Conservation (phyloP, 208 protist species). For the Tritrichomonas foetus region DNA sequence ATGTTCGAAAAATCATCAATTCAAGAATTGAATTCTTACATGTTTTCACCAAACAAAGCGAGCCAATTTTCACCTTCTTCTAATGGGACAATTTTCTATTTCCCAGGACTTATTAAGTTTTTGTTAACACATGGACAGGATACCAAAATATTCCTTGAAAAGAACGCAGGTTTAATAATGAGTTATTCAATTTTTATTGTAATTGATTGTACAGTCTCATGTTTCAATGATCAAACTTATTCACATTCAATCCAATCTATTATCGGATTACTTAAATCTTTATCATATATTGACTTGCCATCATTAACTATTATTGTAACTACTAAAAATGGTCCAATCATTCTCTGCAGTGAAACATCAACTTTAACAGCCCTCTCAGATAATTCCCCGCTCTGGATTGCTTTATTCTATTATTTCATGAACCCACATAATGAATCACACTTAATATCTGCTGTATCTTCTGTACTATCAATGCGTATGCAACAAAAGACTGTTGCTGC, state of each 20-base stretch:
- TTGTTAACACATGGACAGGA: background rate
- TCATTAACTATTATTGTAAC: background rate
- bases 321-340: background rate
- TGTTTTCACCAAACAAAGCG: background rate
- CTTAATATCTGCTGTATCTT: background rate
- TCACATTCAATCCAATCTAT: background rate
- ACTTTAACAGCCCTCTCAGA: background rate
- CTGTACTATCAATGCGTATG: background rate
- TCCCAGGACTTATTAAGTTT: background rate
- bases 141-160: background rate
- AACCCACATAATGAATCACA: background rate
- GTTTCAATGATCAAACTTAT: background rate
- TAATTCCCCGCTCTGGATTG: background rate
- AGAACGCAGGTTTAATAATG: background rate
- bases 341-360: background rate
- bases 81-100: background rate
- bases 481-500: background rate
- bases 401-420: background rate
- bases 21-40: too few species aligned
- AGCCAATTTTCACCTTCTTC: background rate
- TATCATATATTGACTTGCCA: background rate
- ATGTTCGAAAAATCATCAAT: too few species aligned
- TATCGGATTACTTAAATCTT: background rate
- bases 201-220: background rate
- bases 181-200: slow-evolving; percentile 8